Conservation (phyloP, 2,329 filamentous ascomycete species). For the Phialophora verrucosa region DNA sequence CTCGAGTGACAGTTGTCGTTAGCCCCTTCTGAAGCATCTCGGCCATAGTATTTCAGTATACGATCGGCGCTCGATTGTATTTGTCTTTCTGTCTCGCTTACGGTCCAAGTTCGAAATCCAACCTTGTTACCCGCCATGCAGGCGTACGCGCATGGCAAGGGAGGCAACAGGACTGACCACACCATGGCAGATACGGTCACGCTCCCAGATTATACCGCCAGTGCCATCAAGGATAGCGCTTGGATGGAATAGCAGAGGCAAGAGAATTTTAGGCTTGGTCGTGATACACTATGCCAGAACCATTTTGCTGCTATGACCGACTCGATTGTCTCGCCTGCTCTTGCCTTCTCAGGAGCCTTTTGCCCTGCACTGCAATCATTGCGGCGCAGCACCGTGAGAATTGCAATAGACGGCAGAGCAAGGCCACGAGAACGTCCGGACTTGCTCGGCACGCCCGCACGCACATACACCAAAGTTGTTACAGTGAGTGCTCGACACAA, state of each 20-base stretch:
- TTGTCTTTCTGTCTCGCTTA: background rate
- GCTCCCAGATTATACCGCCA: background rate
- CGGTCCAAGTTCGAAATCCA: background rate
- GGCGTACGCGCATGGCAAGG: background rate
- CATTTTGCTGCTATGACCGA: background rate
- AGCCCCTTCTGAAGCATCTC: background rate
- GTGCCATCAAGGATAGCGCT: background rate
- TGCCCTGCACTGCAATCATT: background rate
- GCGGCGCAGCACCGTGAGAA: background rate
- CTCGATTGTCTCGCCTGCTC: background rate
- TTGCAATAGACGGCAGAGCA: background rate
- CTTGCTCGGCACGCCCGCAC: background rate
- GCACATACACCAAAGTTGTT: background rate
- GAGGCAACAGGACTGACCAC: background rate
- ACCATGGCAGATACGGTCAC: background rate
- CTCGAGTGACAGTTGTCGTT: background rate
- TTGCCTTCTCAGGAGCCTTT: background rate
- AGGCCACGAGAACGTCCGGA: background rate
- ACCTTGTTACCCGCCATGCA: background rate
- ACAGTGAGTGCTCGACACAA: too few species aligned
- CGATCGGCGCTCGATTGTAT: background rate
- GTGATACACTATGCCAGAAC: background rate
- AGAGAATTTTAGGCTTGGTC: background rate
- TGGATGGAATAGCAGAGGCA: background rate
- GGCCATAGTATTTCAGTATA: background rate